Evolutionary conservation across 108 stramenopile genomes (phyloP), one percentile per base, ranked within the genome.

Genomic region (Seminavis robusta): DNA sequence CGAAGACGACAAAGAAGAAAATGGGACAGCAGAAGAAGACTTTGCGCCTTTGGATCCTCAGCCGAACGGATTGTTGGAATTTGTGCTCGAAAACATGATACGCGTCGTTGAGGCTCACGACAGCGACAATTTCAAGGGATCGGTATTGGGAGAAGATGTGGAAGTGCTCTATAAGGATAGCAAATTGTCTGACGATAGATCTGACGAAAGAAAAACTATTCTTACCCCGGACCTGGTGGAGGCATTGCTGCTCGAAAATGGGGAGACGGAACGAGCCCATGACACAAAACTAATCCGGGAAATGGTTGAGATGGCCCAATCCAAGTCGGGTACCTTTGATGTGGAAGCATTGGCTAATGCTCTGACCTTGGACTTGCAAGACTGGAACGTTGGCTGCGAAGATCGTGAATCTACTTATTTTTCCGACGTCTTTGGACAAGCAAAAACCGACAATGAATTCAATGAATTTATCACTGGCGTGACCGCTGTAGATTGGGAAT

Each of bases 341-440:
- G 29, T 30, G 2, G 20, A 59, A 17, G 45, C 57, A 19, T 24
- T 59, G 16, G 44, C 25, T 13, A 21, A 42, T 28, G 57, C 57
- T 3, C n/a, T 59, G 20, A 29, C 57, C 1, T 46, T 16, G 28
- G 57, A 59, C 16, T n/a, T 59, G 3, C 17, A 28, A 5, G 27
- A 4, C 28, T 77, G 66, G 65, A 48, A 71, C 1, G 59, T 61
- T 3, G 59, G 43, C 9, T 52, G 47, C 31, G 76, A 77, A 30
- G 56, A 59, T 26, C 36, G 31, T 1, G 17, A 45, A 19, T 48
- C 70, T 16, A 71, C 70, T 5, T 29, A 49, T 4, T 45, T 71
- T 37, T 56, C 43, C 25, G 69, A 71, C 36, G 46, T 77, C 9
- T 64, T 63, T 52, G 73, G 62, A 17, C 31, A 37, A 52, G 43